Conservation (phyloP, 75 land plant species). For the Pinus tabuliformis region DNA sequence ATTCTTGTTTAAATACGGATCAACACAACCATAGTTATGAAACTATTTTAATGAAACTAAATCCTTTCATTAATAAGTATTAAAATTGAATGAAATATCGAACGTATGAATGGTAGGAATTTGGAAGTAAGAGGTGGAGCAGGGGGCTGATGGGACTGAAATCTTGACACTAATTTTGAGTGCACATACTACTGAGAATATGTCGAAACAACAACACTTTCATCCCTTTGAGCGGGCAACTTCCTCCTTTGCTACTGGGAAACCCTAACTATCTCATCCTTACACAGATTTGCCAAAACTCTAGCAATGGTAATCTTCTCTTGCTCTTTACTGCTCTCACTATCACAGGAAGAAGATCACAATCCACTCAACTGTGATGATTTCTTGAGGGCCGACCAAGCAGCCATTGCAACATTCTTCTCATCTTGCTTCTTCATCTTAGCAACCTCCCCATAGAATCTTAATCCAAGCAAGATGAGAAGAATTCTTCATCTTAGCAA, state of each 20-base stretch:
- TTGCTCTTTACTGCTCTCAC: slow-evolving; percentile 50
- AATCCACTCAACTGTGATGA: slow-evolving; percentile 18
- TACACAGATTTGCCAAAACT: slow-evolving; percentile 24
- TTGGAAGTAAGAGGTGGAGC: slow-evolving; percentile 13
- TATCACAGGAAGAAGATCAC: slow-evolving; percentile 17
- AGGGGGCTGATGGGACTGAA: slow-evolving; percentile 12
- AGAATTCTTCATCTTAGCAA: slow-evolving; percentile 46
- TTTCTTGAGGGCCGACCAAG: slow-evolving; percentile 33
- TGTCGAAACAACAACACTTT: slow-evolving; percentile 17
- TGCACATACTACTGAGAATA: slow-evolving; percentile 13
- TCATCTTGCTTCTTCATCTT: too few species aligned
- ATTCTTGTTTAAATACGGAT: too few species aligned
- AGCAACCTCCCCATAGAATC: too few species aligned
- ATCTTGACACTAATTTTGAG: background rate
- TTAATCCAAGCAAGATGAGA: too few species aligned
- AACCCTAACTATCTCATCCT: slow-evolving; percentile 3
- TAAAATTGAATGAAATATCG: too few species aligned
- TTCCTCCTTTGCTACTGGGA: slow-evolving; percentile 9
- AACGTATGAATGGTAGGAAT: slow-evolving; percentile 17
- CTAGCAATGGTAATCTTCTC: slow-evolving; percentile 59
- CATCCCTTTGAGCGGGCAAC: slow-evolving; percentile 6
- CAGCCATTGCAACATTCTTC: slow-evolving; percentile 55
- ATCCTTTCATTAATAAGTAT: too few species aligned
- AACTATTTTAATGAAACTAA: too few species aligned
- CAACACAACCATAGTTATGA: too few species aligned